These are phyloP conservation scores for Psilocybe mexicana DNA, from an alignment of 1,284 basidiomycete genomes.

Conservation along the genomic window DNA sequence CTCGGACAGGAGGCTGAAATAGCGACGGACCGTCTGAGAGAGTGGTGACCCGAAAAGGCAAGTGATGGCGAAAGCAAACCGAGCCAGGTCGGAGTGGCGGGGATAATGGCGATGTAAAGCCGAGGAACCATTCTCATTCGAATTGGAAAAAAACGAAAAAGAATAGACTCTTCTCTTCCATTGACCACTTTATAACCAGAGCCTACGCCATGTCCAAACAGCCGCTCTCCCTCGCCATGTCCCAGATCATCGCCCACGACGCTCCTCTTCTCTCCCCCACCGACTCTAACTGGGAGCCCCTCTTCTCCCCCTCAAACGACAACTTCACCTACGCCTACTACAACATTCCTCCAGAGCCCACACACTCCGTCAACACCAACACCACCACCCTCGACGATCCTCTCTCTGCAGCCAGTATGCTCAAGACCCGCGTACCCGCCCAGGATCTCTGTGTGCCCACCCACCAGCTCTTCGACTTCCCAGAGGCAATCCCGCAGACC, in stretches of 20 bases:
- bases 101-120: constrained; percentile 31
- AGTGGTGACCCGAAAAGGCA: neutral
- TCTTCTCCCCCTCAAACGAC: constrained; percentile 43
- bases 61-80: neutral
- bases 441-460: constrained; percentile 63
- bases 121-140: constrained; percentile 16
- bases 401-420: constrained; percentile 43
- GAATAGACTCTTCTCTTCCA: constrained; percentile 18
- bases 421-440: constrained; percentile 50
- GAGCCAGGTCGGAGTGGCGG: constrained; percentile 15
- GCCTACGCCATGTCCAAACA: constrained; percentile 25
- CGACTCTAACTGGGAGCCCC: constrained; percentile 48
- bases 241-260: constrained; percentile 56
- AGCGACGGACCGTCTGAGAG: constrained; percentile 17
- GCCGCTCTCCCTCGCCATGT: constrained; percentile 47
- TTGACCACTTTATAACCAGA: constrained; percentile 17
- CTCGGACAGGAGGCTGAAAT: constrained; percentile 13
- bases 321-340: constrained; percentile 47
- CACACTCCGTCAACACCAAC: constrained; percentile 46
- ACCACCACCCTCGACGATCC: constrained; percentile 42
- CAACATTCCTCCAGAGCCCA: constrained; percentile 34
- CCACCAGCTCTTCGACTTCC: constrained; percentile 68
- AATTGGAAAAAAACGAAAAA: constrained; percentile 26
- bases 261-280: constrained; percentile 52
- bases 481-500: constrained; percentile 34